Percentiles rank a stretch among this genome's conserved stretches.
These are phyloP conservation scores for Mariannaea sp. DNA, from an alignment of 2,329 filamentous ascomycete genomes.

Conservation along the genomic window DNA sequence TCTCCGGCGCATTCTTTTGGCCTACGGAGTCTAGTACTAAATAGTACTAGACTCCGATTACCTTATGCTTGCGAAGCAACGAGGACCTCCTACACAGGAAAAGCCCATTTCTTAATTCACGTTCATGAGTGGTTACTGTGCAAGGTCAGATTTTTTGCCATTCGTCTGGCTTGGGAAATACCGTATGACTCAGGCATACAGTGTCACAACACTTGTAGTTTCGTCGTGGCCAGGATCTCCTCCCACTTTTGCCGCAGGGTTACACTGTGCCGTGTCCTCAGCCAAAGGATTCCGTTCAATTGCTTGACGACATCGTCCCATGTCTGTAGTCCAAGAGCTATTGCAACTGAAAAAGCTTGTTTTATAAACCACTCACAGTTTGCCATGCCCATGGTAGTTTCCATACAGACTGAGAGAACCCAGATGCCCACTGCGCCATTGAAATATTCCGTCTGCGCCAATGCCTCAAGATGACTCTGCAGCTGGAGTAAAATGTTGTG, in stretches of 20 bases:
- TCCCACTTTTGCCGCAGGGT: constrained; percentile 25
- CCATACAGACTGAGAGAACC: constrained; percentile 49
- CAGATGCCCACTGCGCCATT: constrained; percentile 45
- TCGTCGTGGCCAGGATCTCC: constrained; percentile 10
- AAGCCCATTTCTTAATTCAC: not conserved
- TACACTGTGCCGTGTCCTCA: constrained; percentile 21
- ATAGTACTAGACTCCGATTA: constrained; percentile 42
- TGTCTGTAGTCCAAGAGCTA: constrained; percentile 8
- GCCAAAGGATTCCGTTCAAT: constrained; percentile 26
- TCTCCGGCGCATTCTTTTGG: constrained; percentile 6
- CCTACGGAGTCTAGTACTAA: constrained; percentile 29
- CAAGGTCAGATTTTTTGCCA: constrained; percentile 11
- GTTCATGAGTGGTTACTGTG: not conserved
- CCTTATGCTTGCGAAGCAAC: not conserved
- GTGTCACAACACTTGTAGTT: not conserved
- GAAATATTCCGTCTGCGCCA: constrained; percentile 8
- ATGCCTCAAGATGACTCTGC: constrained; percentile 36
- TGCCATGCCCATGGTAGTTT: constrained; percentile 38
- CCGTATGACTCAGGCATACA: not conserved
- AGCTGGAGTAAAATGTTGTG: constrained; percentile 43
- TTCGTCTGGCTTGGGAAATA: not conserved
- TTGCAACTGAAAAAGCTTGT: constrained; percentile 24
- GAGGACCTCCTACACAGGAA: constrained; percentile 6
- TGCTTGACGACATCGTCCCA: constrained; percentile 27
- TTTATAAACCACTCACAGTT: constrained; percentile 40